These are phyloP conservation scores for Pezicula rhizophila DNA, from an alignment of 2,329 filamentous ascomycete genomes.

Conservation along the genomic window DNA sequence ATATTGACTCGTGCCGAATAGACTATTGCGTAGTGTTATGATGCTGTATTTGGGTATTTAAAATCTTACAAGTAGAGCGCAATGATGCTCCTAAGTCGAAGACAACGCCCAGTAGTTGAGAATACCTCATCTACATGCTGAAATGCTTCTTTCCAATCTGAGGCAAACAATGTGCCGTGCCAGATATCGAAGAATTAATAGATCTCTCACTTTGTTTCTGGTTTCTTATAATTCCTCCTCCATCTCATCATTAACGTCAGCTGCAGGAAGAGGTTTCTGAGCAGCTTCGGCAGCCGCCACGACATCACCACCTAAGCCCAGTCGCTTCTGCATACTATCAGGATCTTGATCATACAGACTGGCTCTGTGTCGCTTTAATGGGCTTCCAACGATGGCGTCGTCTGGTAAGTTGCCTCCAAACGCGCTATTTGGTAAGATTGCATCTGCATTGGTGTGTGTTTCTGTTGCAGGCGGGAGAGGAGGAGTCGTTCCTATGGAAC, in stretches of 20 bases:
- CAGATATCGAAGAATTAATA: background rate
- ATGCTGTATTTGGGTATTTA: constrained; percentile 8
- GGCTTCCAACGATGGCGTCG: constrained; percentile 55
- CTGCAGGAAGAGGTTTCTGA: constrained; percentile 17
- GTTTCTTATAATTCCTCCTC: constrained; percentile 25
- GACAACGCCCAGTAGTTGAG: no score
- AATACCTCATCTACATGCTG: background rate
- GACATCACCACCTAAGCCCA: constrained; percentile 18
- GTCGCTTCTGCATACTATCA: constrained; percentile 25
- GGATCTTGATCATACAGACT: constrained; percentile 47
- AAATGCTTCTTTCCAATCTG: constrained; percentile 10
- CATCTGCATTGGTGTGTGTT: constrained; percentile 18
- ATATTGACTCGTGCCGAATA: background rate
- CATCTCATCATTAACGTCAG: constrained; percentile 14
- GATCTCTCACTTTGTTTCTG: background rate
- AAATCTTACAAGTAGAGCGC: constrained; percentile 6
- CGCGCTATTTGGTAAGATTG: constrained; percentile 29
- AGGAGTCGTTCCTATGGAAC: constrained; percentile 34
- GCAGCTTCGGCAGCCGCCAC: constrained; percentile 25
- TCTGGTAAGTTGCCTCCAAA: constrained; percentile 38
- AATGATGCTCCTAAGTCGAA: background rate
- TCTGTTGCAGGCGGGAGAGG: constrained; percentile 30
- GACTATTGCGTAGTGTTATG: background rate
- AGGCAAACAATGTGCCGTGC: background rate
- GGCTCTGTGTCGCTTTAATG: constrained; percentile 69